phyloP scores from a whole-genome alignment of 2,329 filamentous ascomycete species.

The Phaeosphaeria sp. region DNA sequence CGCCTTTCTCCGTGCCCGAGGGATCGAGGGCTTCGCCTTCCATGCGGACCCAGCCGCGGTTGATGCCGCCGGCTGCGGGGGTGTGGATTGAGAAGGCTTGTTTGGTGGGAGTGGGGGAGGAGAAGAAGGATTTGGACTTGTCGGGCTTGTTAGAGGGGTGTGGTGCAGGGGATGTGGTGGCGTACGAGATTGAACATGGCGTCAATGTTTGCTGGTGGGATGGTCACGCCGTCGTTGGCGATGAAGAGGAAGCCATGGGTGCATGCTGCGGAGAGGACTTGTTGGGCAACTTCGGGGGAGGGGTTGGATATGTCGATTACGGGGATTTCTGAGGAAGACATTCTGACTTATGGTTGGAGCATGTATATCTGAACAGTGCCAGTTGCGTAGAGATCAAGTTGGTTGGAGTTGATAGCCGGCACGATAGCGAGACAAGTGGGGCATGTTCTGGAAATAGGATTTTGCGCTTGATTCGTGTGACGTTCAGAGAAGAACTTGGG shows the following conservation, averaged over 20 bases:
- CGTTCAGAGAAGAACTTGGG: no score
- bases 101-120: slow-evolving; percentile 74
- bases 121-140: slow-evolving; percentile 79
- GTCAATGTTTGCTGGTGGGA: slow-evolving; percentile 70
- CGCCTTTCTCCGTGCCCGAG: slow-evolving; percentile 69
- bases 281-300: slow-evolving; percentile 65
- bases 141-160: no score
- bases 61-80: slow-evolving; percentile 63
- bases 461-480: no score
- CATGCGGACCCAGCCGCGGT: slow-evolving; percentile 89
- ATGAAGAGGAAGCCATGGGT: slow-evolving; percentile 91
- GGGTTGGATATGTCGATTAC: slow-evolving; percentile 79
- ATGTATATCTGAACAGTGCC: neutral
- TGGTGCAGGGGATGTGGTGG: no score
- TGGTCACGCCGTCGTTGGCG: slow-evolving; percentile 73
- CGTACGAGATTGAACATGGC: slow-evolving; percentile 76
- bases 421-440: neutral
- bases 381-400: neutral
- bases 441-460: neutral
- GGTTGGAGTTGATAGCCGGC: neutral
- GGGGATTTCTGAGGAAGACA: slow-evolving; percentile 62
- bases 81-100: slow-evolving; percentile 74
- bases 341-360: neutral
- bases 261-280: slow-evolving; percentile 78
- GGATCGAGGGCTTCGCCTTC: slow-evolving; percentile 88